Percentiles rank a stretch among this genome's conserved stretches.
Conservation (phyloP, 441 rosid genomes). For the Geranium incanum region DNA sequence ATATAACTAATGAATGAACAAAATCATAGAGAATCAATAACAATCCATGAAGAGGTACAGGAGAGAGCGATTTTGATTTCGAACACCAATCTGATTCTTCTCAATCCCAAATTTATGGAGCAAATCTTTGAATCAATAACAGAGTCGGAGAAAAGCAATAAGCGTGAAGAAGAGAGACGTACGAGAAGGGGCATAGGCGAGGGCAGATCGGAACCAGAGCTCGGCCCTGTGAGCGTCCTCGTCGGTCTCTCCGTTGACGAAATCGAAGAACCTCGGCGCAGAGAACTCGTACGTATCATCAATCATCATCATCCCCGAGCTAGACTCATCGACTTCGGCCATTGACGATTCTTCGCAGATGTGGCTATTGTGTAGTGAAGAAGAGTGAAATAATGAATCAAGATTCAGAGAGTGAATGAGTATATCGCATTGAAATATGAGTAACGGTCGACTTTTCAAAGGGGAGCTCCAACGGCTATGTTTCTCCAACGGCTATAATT, state of each 20-base stretch:
- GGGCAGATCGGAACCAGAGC: slow-evolving; percentile 73
- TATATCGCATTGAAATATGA: neutral
- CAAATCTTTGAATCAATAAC: neutral
- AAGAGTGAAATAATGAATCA: neutral
- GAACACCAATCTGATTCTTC: neutral
- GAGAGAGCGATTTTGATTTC: neutral
- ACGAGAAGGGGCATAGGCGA: slow-evolving; percentile 89
- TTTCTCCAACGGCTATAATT: neutral
- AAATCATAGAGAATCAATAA: neutral
- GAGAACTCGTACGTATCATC: slow-evolving; percentile 79
- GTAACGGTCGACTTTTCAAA: neutral
- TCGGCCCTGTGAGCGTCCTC: slow-evolving; percentile 61
- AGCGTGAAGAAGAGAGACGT: slow-evolving; percentile 22
- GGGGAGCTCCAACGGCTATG: neutral
- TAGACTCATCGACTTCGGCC: slow-evolving; percentile 32
- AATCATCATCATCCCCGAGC: slow-evolving; percentile 25
- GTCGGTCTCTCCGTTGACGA: slow-evolving; percentile 55
- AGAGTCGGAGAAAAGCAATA: neutral
- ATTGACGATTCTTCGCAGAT: slow-evolving; percentile 6
- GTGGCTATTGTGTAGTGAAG: neutral
- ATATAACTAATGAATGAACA: neutral
- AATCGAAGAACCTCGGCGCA: slow-evolving; percentile 80
- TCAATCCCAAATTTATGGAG: neutral
- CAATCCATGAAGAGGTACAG: neutral
- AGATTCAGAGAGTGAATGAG: neutral